Base-by-base conservation (phyloP, 2,329 filamentous ascomycete genomes). In the Alternaria postmessia region DNA sequence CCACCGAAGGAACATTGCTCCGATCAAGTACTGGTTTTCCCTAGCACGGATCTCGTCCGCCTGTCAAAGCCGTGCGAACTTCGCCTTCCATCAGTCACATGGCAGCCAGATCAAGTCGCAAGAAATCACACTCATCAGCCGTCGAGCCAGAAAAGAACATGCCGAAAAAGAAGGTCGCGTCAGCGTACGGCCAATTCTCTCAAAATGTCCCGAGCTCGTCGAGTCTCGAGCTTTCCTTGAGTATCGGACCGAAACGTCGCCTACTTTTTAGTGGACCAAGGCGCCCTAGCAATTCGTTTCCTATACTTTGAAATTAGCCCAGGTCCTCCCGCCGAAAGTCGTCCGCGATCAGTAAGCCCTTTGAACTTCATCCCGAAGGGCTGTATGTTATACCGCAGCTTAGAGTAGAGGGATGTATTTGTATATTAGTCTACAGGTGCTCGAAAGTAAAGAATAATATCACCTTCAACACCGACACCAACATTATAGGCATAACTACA, bases 381-480 rank as follows among this genome's bases (percentile, higher is more conserved):
- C 5, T 26, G 30, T 26, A 16, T 38, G 34, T 49, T 49, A 20
- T 36, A 36, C 32, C 32, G 46, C 14, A 36, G 20, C 46, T 36
- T 36, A n/a, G 20, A 24, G 14, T 49, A 5, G 34, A 38, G 32
- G 38, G 18, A 49, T n/a, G 16, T 49, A 49, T 7, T 26, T 49
- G 46, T 38, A 49, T 49, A 26, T n/a, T 49, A 49, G 46, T 24
- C n/a, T n/a, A 32, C 20, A 32, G 12, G 46, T 24, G 46, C 46
- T 36, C 30, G 14, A 38, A 24, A 49, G 14, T 24, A 36, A 32
- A 49, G 20, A 49, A 49, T 49, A 38, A 12, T 12, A 16, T 18
- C 32, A 49, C 20, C 8, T n/a, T 48, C 14, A 48, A 14, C 7
- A 36, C 20, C 20, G 16, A 48, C 30, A 48, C 20, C 20, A 16